phyloP scores from a whole-genome alignment of 2,329 filamentous ascomycete genomes.

The Talaromyces sp. region DNA sequence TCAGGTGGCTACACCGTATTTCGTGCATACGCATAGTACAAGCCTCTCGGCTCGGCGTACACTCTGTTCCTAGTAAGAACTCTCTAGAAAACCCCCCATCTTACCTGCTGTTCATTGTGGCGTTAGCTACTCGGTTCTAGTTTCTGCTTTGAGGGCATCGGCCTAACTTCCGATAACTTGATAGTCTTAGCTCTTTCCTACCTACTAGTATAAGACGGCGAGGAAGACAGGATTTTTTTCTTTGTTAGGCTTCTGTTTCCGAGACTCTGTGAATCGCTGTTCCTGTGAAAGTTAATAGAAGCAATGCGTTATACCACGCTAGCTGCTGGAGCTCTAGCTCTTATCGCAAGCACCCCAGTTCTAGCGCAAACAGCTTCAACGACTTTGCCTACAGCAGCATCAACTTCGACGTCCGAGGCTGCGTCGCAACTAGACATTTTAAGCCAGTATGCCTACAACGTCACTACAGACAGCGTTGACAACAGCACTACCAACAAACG shows the following conservation, averaged over 20 bases:
- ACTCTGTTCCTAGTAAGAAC: not conserved
- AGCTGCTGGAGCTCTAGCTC: not conserved
- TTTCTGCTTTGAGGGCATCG: not conserved
- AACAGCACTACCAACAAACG: not conserved
- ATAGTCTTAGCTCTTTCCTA: not conserved
- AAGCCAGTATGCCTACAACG: not conserved
- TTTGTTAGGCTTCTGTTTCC: not conserved
- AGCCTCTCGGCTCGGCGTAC: not conserved
- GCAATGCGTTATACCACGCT: not conserved
- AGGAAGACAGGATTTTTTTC: not conserved
- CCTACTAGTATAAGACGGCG: not conserved
- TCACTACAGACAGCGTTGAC: not conserved
- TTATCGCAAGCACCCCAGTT: not conserved
- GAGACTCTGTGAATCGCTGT: not conserved
- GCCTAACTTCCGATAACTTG: not conserved
- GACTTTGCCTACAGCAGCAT: not conserved
- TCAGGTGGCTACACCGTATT: not conserved
- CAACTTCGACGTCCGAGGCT: not conserved
- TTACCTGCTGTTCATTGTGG: not conserved
- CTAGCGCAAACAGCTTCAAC: slow-evolving; percentile 2
- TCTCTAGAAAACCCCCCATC: not conserved
- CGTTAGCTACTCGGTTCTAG: not conserved
- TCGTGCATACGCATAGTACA: not conserved
- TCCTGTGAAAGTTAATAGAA: not conserved
- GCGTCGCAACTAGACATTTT: not conserved